Evolutionary conservation across 306 rosid species (phyloP).

Genomic region (Biancaea sappan): DNA sequence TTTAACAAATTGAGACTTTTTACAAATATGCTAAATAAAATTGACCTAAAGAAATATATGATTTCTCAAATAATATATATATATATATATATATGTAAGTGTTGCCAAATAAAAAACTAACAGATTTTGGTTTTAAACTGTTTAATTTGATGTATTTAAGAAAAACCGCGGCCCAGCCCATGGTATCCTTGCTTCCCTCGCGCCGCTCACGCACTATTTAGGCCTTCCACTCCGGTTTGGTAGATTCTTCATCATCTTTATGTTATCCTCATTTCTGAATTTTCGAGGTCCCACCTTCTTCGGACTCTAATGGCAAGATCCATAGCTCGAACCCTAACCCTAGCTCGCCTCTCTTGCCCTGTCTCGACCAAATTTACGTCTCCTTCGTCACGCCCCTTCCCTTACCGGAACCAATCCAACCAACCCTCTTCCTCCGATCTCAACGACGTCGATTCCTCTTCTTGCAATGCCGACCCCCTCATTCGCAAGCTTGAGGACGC

Average conservation of each 20-base stretch:
- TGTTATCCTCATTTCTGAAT: not conserved
- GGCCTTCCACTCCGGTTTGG: not conserved
- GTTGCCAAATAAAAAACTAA: too few species aligned
- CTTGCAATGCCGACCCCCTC: constrained; percentile 52
- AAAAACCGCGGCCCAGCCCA: not conserved
- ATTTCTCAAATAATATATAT: too few species aligned
- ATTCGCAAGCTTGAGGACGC: constrained; percentile 68
- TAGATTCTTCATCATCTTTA: too few species aligned
- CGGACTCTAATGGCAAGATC: constrained; percentile 46
- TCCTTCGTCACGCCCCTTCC: constrained; percentile 29
- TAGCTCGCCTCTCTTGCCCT: constrained; percentile 12
- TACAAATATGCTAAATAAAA: too few species aligned
- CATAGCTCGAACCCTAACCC: constrained; percentile 39
- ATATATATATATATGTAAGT: too few species aligned
- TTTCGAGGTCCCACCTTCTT: too few species aligned
- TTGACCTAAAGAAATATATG: too few species aligned
- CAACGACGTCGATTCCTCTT: constrained; percentile 31
- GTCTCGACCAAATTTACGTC: constrained; percentile 16
- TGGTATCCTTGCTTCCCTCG: not conserved
- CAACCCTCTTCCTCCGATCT: constrained; percentile 40
- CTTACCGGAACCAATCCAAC: constrained; percentile 51
- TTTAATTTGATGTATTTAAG: too few species aligned
- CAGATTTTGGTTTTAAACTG: too few species aligned
- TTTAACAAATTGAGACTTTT: too few species aligned
- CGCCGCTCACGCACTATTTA: not conserved